Evolutionary conservation across 768 basidiomycete species (phyloP), one percentile per base, ranked within the genome.

Genomic region (Sporobolomyces phaffii): DNA sequence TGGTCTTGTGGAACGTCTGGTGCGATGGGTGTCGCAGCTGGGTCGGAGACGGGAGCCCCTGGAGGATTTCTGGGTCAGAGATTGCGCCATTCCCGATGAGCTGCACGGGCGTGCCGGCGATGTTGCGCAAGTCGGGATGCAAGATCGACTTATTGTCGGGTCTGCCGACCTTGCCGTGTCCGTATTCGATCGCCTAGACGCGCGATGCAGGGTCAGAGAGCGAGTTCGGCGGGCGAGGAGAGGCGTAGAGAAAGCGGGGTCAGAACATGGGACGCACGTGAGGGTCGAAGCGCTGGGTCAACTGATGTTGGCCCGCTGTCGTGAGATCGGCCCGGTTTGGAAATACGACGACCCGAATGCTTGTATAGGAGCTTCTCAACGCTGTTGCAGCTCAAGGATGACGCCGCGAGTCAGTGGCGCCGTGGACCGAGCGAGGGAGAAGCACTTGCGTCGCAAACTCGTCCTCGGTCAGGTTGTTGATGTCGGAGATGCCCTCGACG

Each of bases 81-180:
- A 68, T 60, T 0, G 79, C 83, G 10, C 91, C 91, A 74, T 92
- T 91, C 11, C 91, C 91, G 75, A 93, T 92, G 60, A 93, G 85
- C 76, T 94, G 91, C 1, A 94, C 91, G 1, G 89, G 89, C 2
- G 88, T 85, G 28, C 86, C 83, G 1, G 91, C 90, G 67, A 94
- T 90, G 43, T 89, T 91, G 81, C 91, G 93, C 73, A 92, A 83
- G 76, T 91, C 88, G 0, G 90, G 88, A 75, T 91, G 89, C 5
- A 71, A 61, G 38, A 70, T 69, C 2, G 51, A 56, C 59, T 75
- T 75, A 59, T 70, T 72, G 54, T 75, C 69, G 17, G 65, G 69
- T 4, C 65, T 43, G 0, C 70, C 66, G 5, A 62, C 65, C 15
- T 47, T 43, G 2, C 69, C 69, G 38, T 70, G 69, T 0, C 69